phyloP scores from a whole-genome alignment of 805 yeast species.

The Candida xyloterini region DNA sequence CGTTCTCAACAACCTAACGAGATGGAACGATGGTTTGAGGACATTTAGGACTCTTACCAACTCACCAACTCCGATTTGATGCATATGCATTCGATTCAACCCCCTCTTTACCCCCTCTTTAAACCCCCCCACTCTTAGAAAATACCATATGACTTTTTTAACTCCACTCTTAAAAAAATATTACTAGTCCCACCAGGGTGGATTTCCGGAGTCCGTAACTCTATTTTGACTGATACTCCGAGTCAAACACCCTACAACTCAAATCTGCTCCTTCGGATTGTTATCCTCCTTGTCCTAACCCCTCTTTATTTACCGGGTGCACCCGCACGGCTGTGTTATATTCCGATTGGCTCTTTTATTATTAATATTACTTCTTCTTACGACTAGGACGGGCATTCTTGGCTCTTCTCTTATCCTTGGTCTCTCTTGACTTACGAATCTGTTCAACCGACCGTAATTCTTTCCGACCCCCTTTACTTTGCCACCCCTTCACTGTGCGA shows the following conservation, averaged over 20 bases:
- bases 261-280: background rate
- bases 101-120: constrained; percentile 12
- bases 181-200: background rate
- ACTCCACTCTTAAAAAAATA: background rate
- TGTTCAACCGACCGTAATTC: constrained; percentile 62
- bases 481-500: constrained; percentile 61
- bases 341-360: background rate
- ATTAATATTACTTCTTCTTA: constrained; percentile 31
- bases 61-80: too few relatives aligned
- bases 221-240: background rate
- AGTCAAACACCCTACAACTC: background rate
- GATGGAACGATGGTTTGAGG: background rate
- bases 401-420: constrained; percentile 67
- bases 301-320: background rate
- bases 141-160: background rate
- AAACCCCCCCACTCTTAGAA: constrained; percentile 1
- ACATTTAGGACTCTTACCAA: too few relatives aligned
- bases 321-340: background rate
- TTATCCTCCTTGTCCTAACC: background rate
- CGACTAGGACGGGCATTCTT: constrained; percentile 81
- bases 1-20: too few relatives aligned
- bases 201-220: background rate
- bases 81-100: background rate
- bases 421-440: constrained; percentile 72
- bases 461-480: constrained; percentile 43